Evolutionary conservation across 192 early-diverging fungal species (phyloP), one percentile per base, ranked within the genome.

Genomic region (Umbelopsis ramanniana): DNA sequence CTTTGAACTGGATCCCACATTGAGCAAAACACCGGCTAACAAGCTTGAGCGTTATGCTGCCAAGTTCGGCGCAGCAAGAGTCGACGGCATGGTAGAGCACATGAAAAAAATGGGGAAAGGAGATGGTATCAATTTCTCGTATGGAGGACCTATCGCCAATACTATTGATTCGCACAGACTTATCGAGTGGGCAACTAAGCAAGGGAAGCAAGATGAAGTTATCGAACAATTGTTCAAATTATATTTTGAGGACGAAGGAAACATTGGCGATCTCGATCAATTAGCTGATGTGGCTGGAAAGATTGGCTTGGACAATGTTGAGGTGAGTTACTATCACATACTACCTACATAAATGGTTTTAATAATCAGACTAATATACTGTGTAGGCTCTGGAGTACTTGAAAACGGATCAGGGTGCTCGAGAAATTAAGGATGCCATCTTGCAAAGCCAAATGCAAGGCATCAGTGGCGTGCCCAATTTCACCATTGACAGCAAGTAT

Each of bases 191-290:
- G 89, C 91, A 0, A 69, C 74, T 43, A 48, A 73, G 9, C 43
- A 84, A 14, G 86, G 84, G 24, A 82, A 82, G 22, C 85, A 93
- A 75, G 74, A 86, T 19, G 78, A 81, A 55, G 81, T 89, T 2
- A 84, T 92, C 22, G 86, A 89, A 14, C 81, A 85, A 63, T 67
- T 95, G 43, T 86, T 92, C 35, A 73, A 79, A 26, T 74, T 86
- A 9, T 95, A 94, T 72, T 92, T 91, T 83, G 94, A 95, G 79
- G 66, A 87, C 29, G 84, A 86, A 55, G 76, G 89, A 75, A 89
- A 91, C 74, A 82, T 93, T 60, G 86, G 84, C 50, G 89, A 91
- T 46, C 46, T 71, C n/a, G 74, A 88, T 0, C 84, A 87, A 1
- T 74, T 95, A 40, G 80, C 85, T 17, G 81, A 72, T 4, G 84